Evolutionary conservation across 257 asterid species (phyloP), one percentile per base, ranked within the genome.

Genomic region (Ballota nigra): DNA sequence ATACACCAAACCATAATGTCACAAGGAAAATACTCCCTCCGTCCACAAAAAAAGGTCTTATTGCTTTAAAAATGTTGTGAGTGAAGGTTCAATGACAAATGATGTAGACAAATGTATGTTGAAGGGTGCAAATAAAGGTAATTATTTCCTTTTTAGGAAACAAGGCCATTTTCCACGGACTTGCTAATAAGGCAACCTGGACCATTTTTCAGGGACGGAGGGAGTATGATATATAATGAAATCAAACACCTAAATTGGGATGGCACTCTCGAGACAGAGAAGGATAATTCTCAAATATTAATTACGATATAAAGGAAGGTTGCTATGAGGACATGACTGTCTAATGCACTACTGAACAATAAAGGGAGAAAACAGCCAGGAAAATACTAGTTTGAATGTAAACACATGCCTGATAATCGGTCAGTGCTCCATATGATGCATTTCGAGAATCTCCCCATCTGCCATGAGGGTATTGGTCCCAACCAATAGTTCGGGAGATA

Each of bases 381-480:
- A 34, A 69, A 53, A 53, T 9, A 38, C 24, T 52, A 53, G 43
- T 15, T 55, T 67, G 26, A 71, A 75, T 45, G 6, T 11, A 43
- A 59, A 41, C 41, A 51, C 82, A 62, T 84, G 82, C 99, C 92
- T 92, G 99, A 79, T 89, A 76, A 75, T 95, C 99, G 66, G 74
- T 76, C 40, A 95, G 99, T 70, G 92, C 89, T 80, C 99, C 99
- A 87, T 95, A 95, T 62, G 96, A 86, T 13, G 99, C 91, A 83
- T 79, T 88, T 74, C 83, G 86, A 73, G 96, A 81, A 81, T 92
- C 95, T 67, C 98, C 97, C 99, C 99, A 95, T 78, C 96, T 86
- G 43, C 99, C 99, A 55, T 71, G 89, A 53, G 99, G 99, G 74
- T 84, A 95, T 81, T 91, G 93, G 28, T 95, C 98, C 99, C 98